Conservation (phyloP, 331 rosid species). For the Acacia pycnantha region DNA sequence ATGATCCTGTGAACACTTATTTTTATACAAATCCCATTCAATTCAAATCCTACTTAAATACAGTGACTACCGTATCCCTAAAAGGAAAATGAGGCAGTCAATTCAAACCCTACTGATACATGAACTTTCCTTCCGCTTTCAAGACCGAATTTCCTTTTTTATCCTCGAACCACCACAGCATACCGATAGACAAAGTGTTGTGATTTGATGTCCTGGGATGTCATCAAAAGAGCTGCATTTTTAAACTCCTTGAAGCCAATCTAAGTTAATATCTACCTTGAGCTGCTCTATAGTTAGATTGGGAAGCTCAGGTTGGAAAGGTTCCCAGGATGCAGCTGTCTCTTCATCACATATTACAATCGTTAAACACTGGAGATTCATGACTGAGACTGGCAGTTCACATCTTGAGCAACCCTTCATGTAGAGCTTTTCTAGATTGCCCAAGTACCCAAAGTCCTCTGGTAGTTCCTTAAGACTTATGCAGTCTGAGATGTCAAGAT, state of each 20-base stretch:
- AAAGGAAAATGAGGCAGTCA: neutral
- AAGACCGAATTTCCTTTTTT: neutral
- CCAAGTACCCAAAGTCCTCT: conserved; percentile 36
- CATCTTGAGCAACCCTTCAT: conserved; percentile 37
- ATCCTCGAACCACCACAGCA: neutral
- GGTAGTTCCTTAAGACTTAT: conserved; percentile 35
- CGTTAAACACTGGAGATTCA: conserved; percentile 28
- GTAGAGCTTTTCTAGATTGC: conserved; percentile 32
- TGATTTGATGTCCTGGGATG: neutral
- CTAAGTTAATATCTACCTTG: conserved; percentile 31
- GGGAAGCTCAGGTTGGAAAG: neutral
- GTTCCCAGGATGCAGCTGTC: conserved; percentile 24
- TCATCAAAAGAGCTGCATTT: neutral
- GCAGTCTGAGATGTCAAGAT: conserved; percentile 47
- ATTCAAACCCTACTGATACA: neutral
- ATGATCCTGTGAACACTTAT: too few relatives aligned
- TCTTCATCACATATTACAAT: conserved; percentile 45
- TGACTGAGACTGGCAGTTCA: conserved; percentile 19
- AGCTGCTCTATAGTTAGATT: conserved; percentile 13
- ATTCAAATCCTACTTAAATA: neutral
- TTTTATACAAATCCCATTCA: neutral
- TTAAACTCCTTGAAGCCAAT: conserved; percentile 25
- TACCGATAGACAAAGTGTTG: neutral
- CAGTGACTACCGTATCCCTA: neutral
- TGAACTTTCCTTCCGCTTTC: neutral